Base-by-base conservation (phyloP, 2,329 filamentous ascomycete species). In the Cladosporium sp. region DNA sequence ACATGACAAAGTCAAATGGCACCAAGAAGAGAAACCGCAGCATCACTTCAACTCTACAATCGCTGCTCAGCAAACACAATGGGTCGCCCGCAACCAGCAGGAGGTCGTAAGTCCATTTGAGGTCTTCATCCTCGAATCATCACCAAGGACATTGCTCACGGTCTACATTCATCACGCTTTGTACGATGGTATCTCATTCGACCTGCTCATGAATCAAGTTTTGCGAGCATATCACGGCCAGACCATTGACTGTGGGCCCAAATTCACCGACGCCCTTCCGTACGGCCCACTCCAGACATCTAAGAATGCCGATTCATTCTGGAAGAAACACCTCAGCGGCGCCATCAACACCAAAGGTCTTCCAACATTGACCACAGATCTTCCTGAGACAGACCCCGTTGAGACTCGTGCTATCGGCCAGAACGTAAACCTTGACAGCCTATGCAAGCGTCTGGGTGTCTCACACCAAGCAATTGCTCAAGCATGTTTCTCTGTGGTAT, bases 151-250 rank as follows among this genome's bases (percentile, higher is more conserved):
- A 6, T 55, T 75, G 0, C 68, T 95, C 9, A 39, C 13, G n/a
- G 27, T 95, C 2, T 79, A 86, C 40, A 83, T 95, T 1, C 95
- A 96, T 68, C 91, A 96, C 64, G 89, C 80, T 0, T 67, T 96
- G 0, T 96, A 96, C 59, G 91, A 96, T 67, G 91, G 89, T 1
- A 85, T 80, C 56, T 92, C 89, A 54, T 78, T 95, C 34, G 76
- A 79, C 1, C 66, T 89, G 19, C 75, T 95, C 34, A 74, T 95
- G 17, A 64, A 78, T 3, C 69, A 76, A 17, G 73, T 95, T 2
- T 68, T 72, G 22, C 60, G 70, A 3, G 69, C 75, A 4, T 89
- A 88, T 59, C 56, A 62, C 13, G 61, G 61, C 1, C 15, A 56
- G 19, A 59, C 40, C 7, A 60, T 52, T 32, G 58, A 63, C 1